These are phyloP conservation scores for Oryza glumipatula DNA, from an alignment of 176 grass and related monocot genomes.

Conservation along the genomic window DNA sequence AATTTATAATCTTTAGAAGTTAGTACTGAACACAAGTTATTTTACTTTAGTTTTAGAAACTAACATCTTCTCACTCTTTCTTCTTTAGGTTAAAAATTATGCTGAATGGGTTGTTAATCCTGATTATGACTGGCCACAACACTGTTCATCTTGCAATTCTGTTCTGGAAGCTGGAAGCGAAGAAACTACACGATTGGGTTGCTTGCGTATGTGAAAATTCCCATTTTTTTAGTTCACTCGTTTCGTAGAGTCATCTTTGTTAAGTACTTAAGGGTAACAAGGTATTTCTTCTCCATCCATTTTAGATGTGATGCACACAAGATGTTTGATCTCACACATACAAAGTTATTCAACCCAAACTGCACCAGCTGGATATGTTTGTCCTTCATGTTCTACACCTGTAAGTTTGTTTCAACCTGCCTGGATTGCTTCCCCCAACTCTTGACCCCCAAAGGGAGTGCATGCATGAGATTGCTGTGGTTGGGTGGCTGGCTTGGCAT, in stretches of 20 bases:
- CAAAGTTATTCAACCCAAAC: slow-evolving; percentile 81
- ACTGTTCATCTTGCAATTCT: slow-evolving; percentile 79
- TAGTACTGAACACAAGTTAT: background rate
- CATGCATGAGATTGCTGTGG: background rate
- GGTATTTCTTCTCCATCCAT: slow-evolving; percentile 17
- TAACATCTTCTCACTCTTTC: slow-evolving; percentile 23
- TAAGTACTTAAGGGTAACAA: slow-evolving; percentile 21
- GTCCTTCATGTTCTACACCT: slow-evolving; percentile 78
- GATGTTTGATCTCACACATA: slow-evolving; percentile 88
- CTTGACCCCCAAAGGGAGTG: background rate
- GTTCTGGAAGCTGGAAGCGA: slow-evolving; percentile 75
- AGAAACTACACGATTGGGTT: slow-evolving; percentile 90
- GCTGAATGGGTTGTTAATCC: slow-evolving; percentile 99
- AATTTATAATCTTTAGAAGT: background rate
- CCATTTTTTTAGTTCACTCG: slow-evolving; percentile 33
- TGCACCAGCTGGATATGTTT: slow-evolving; percentile 86
- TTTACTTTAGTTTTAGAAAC: slow-evolving; percentile 23
- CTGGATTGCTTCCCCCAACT: background rate
- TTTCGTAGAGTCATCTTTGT: slow-evolving; percentile 36
- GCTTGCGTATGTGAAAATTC: slow-evolving; percentile 83
- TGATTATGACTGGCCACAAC: slow-evolving; percentile 97
- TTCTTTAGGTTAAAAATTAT: slow-evolving; percentile 93
- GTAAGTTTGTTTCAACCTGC: slow-evolving; percentile 51
- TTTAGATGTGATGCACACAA: slow-evolving; percentile 89
- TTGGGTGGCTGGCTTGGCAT: background rate